Conservation (phyloP, 2,329 filamentous ascomycete genomes). For the Teratosphaeria zuluensis region DNA sequence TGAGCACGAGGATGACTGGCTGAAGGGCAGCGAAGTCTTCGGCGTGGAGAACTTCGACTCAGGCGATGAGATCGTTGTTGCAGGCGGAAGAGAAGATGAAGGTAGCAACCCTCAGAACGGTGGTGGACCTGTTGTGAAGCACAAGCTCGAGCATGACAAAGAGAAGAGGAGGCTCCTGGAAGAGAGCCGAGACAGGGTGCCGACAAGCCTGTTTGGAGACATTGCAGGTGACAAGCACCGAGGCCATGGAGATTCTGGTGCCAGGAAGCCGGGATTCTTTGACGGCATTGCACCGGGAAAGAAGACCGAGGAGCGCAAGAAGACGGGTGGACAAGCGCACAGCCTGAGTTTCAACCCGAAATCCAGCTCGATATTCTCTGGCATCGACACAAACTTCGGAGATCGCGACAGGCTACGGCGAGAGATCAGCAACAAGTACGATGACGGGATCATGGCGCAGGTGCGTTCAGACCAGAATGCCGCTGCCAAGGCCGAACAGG, state of each 20-base stretch:
- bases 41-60: neutral
- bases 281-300: neutral
- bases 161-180: neutral
- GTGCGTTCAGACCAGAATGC: neutral
- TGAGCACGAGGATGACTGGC: neutral
- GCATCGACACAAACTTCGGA: neutral
- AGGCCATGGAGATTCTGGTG: neutral
- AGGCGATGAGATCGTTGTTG: neutral
- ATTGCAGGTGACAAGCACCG: neutral
- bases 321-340: neutral
- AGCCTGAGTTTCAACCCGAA: neutral
- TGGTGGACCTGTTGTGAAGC: neutral
- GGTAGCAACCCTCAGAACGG: neutral
- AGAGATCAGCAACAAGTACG: neutral
- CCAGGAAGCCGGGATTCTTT: neutral
- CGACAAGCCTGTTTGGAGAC: neutral
- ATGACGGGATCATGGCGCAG: neutral
- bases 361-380: neutral
- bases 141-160: neutral
- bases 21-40: neutral
- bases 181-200: neutral
- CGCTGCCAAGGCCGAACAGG: neutral
- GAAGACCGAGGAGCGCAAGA: neutral
- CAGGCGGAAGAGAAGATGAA: neutral
- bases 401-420: neutral